phyloP scores from a whole-genome alignment of 225 moss, liverwort and hornwort genomes.

The Thuidium tamariscinum region DNA sequence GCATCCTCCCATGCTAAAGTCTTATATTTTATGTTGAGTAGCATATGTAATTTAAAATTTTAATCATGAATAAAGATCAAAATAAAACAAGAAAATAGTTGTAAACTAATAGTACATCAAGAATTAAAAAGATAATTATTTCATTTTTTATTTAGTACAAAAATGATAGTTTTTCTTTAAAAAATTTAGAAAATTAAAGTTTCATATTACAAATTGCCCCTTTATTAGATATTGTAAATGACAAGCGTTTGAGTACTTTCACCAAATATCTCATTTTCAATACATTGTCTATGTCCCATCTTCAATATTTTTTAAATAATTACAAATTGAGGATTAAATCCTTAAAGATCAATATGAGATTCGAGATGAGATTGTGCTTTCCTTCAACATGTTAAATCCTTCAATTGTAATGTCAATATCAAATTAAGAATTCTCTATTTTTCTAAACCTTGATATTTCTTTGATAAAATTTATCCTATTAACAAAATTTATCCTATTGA shows the following conservation, averaged over 20 bases:
- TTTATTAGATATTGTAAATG: not conserved
- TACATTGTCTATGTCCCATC: too few relatives aligned
- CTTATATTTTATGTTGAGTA: not conserved
- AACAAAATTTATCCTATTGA: too few relatives aligned
- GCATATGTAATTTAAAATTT: not conserved
- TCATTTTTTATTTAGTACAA: not conserved
- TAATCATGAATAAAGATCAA: not conserved
- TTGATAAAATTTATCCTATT: not conserved
- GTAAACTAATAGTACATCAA: not conserved
- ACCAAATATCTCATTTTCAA: too few relatives aligned
- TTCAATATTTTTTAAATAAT: not conserved
- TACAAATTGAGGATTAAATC: not conserved
- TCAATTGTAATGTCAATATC: not conserved
- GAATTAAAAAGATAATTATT: not conserved
- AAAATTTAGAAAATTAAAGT: not conserved
- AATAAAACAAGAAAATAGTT: too few relatives aligned
- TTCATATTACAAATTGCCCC: accelerated
- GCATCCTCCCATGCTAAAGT: accelerated
- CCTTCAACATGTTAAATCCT: too few relatives aligned
- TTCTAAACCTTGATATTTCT: not conserved
- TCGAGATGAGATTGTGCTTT: not conserved
- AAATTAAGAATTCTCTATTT: not conserved
- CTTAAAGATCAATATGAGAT: not conserved
- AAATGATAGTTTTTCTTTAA: accelerated
- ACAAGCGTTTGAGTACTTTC: too few relatives aligned